These are phyloP conservation scores for Schoenoplectus triqueter DNA, from an alignment of 202 grass and related monocot species.

Conservation along the genomic window DNA sequence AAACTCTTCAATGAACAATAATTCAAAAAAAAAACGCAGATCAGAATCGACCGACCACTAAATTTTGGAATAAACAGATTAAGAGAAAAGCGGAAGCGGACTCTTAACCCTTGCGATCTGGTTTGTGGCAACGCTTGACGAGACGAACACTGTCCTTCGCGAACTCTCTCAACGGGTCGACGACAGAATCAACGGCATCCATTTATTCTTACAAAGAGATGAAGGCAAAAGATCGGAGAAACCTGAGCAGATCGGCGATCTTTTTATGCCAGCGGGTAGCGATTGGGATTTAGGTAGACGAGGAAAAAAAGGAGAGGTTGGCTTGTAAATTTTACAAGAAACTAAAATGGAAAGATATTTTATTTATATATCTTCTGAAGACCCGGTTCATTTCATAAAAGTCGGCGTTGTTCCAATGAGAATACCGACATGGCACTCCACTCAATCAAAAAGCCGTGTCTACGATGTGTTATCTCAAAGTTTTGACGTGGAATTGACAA, in stretches of 20 bases:
- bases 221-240: not conserved
- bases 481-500: conserved; percentile 16
- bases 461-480: not conserved
- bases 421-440: not conserved
- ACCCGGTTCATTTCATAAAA: not conserved
- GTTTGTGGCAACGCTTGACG: conserved; percentile 94
- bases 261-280: conserved; percentile 29
- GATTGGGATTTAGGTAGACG: conserved; percentile 14
- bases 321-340: conserved; percentile 9
- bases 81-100: not conserved
- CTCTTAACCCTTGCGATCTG: conserved; percentile 72
- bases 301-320: not conserved
- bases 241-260: conserved; percentile 23
- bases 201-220: conserved; percentile 36
- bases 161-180: conserved; percentile 85
- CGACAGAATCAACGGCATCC: conserved; percentile 80
- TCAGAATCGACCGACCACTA: not conserved
- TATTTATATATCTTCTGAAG: not conserved
- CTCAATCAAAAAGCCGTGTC: not conserved
- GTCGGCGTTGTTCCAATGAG: not conserved
- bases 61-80: conserved; percentile 15
- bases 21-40: not conserved
- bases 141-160: conserved; percentile 85
- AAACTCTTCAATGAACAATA: conserved; percentile 60
- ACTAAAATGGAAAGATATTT: not conserved